Evolutionary conservation across 257 asterid genomes (phyloP).

Genomic region (Apocynum venetum): DNA sequence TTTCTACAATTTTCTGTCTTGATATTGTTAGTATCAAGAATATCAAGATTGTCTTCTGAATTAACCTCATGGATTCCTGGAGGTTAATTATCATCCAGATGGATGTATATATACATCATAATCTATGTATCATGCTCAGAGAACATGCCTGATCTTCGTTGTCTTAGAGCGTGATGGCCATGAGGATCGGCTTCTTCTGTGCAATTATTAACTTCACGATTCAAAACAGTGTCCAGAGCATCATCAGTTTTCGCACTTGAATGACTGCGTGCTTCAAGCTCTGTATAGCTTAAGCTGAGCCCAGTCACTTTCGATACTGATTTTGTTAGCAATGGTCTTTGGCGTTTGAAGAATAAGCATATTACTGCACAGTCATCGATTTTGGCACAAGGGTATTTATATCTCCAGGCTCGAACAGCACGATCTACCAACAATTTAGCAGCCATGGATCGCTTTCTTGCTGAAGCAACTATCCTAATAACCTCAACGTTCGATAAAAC

Average conservation of each 20-base stretch:
- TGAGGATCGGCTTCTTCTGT: conserved; percentile 11
- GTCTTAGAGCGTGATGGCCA: not conserved
- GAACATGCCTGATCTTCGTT: not conserved
- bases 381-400: conserved; percentile 60
- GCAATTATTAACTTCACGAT: conserved; percentile 26
- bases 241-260: conserved; percentile 46
- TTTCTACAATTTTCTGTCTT: too few species aligned
- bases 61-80: not conserved
- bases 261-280: conserved; percentile 26
- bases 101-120: too few species aligned
- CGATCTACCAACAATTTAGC: conserved; percentile 54
- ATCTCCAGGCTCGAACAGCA: conserved; percentile 64
- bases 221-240: conserved; percentile 70
- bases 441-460: conserved; percentile 55
- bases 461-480: conserved; percentile 52
- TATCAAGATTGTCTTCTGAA: not conserved
- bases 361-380: conserved; percentile 72
- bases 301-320: conserved; percentile 44
- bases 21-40: too few species aligned
- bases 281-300: conserved; percentile 39
- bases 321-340: conserved; percentile 39
- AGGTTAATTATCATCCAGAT: not conserved
- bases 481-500: conserved; percentile 70
- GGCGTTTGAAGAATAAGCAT: conserved; percentile 62
- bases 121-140: not conserved